phyloP scores from a whole-genome alignment of 352 stramenopile species.

The Phytophthora hybrid region DNA sequence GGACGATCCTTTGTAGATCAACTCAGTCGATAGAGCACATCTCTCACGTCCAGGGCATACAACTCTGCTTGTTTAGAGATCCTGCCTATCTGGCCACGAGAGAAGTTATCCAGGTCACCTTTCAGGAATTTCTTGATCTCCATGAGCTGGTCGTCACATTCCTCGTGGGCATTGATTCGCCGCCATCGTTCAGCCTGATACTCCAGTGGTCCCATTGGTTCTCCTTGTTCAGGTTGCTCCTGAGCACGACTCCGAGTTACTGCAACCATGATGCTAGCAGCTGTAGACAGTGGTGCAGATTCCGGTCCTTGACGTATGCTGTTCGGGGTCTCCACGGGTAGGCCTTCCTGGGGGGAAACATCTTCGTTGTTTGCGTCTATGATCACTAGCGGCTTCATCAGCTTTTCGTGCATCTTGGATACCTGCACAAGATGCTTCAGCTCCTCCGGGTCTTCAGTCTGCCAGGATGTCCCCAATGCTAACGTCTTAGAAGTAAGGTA shows the following conservation, averaged over 20 bases:
- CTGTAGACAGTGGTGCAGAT: neutral
- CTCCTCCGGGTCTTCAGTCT: neutral
- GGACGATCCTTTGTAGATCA: neutral
- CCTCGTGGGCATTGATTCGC: no score
- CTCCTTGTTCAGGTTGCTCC: no score
- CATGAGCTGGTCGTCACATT: neutral
- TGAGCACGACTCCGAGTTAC: neutral
- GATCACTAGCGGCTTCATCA: neutral
- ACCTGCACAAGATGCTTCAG: neutral
- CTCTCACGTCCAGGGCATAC: neutral
- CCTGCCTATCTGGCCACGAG: neutral
- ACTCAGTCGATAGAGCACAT: neutral
- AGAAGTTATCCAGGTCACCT: neutral
- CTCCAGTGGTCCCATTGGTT: neutral
- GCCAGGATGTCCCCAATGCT: neutral
- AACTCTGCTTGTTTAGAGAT: neutral
- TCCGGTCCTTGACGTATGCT: neutral
- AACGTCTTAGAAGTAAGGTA: constrained; percentile 3
- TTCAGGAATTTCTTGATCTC: constrained; percentile 7
- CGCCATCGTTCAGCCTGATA: no score
- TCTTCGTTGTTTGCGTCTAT: neutral
- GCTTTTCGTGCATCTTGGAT: constrained; percentile 1
- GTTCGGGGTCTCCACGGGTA: neutral
- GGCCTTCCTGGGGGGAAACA: neutral
- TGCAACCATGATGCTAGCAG: neutral